These are phyloP conservation scores for Betula pendula DNA, from an alignment of 306 rosid species.

Conservation along the genomic window DNA sequence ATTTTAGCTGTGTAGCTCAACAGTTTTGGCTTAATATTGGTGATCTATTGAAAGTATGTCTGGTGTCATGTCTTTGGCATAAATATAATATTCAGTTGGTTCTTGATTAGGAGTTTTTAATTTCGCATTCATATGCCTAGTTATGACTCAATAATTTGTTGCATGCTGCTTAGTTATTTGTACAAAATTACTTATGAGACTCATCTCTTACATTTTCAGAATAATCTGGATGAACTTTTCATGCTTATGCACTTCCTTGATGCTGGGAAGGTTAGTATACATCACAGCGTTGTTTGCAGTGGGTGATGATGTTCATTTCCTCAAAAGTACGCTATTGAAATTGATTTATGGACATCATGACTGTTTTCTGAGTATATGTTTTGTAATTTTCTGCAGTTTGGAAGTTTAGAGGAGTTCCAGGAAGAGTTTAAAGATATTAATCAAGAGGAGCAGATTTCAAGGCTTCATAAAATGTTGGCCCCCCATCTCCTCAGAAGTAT, in stretches of 20 bases:
- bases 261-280: conserved; percentile 89
- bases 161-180: conserved; percentile 22
- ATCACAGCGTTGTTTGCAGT: conserved; percentile 24
- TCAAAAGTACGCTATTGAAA: conserved; percentile 19
- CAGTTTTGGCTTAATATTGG: not conserved
- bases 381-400: conserved; percentile 60
- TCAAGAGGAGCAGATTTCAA: conserved; percentile 95
- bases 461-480: conserved; percentile 97
- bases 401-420: conserved; percentile 97
- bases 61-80: not conserved
- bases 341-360: conserved; percentile 22
- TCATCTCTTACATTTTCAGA: conserved; percentile 61
- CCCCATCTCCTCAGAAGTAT: conserved; percentile 96
- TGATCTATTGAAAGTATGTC: not conserved
- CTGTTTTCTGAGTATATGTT: conserved; percentile 25
- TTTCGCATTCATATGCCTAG: not conserved
- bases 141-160: conserved; percentile 14
- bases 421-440: conserved; percentile 96
- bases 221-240: conserved; percentile 94
- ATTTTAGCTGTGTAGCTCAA: not conserved
- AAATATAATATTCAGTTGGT: conserved; percentile 6
- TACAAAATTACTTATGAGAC: conserved; percentile 31
- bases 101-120: conserved; percentile 8
- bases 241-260: conserved; percentile 99
- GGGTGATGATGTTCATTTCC: conserved; percentile 9